Evolutionary conservation across 129 eudicot genomes (phyloP), one percentile per base, ranked within the genome.

Genomic region (Artemisia tridentata): DNA sequence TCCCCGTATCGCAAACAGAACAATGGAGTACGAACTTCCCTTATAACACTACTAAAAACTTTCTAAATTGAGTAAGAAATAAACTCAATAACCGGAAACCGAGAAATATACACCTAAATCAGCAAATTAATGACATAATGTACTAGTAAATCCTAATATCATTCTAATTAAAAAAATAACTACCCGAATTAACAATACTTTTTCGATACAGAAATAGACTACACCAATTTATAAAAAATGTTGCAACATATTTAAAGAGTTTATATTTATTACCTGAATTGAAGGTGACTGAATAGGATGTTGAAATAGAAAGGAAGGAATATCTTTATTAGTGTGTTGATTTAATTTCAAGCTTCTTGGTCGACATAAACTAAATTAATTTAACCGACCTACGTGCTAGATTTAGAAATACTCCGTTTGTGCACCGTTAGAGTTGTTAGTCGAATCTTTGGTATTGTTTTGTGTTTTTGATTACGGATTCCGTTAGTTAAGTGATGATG

Each of bases 321-420:
- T 75, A 41, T 75, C 20, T 18, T 49, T 12, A 11, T 3, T 12
- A 61, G 17, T 67, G 73, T 45, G 57, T 17, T 43, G 19, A 2
- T 38, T 65, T 15, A 65, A 52, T 47, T 47, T 54, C 65, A 27
- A 27, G 31, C 34, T 49, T 49, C 53, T 49, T 1, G 14, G 72
- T 65, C 67, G 47, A 15, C 59, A n/a, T 43, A 14, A 21, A 10
- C 15, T 49, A 15, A 53, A n/a, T 10, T 52, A 52, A 13, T 19
- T 45, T 16, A 75, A 75, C 80, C 21, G 74, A 67, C 80, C 74
- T 47, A 58, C 53, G 62, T 67, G 80, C 62, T 23, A 67, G 80
- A 75, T 67, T 21, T 67, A 27, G 68, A 65, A 7, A 63, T 53
- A 23, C 62, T 62, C 31, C 53, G 69, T 29, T 27, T 25, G 15